A percentile compares a stretch with the other conserved stretches of the same genome.
These are phyloP conservation scores for Cladosporium sp. DNA, from an alignment of 2,329 filamentous ascomycete genomes.

Conservation along the genomic window DNA sequence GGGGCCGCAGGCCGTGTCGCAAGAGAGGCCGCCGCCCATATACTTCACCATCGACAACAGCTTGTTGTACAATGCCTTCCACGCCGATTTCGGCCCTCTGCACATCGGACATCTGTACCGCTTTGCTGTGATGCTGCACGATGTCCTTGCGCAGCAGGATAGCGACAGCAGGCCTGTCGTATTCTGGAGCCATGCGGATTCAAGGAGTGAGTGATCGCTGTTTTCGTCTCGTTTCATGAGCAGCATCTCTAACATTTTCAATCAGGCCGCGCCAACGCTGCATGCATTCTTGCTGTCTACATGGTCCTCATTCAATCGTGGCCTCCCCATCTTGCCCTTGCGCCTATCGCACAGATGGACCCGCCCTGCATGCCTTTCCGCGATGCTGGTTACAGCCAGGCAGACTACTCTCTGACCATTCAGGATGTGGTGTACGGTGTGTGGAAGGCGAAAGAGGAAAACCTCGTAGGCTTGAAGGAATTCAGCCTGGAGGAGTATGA, in stretches of 20 bases:
- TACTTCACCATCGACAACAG: conserved; percentile 87
- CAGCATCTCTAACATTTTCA: conserved; percentile 20
- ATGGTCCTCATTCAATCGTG: conserved; percentile 98
- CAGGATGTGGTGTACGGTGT: conserved; percentile 98
- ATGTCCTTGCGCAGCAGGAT: conserved; percentile 83
- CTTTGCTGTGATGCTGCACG: conserved; percentile 92
- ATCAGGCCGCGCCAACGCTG: conserved; percentile 80
- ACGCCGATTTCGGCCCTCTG: conserved; percentile 94
- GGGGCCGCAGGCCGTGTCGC: conserved; percentile 43
- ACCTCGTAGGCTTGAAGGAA: conserved; percentile 81
- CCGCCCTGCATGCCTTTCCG: conserved; percentile 98
- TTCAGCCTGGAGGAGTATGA: conserved; percentile 98
- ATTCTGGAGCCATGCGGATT: conserved; percentile 91
- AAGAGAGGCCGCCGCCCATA: conserved; percentile 57
- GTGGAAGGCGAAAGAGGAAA: conserved; percentile 97
- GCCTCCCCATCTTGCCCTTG: conserved; percentile 91
- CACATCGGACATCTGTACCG: conserved; percentile 97
- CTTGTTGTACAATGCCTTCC: conserved; percentile 95
- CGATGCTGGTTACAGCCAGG: conserved; percentile 96
- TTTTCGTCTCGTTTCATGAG: background rate
- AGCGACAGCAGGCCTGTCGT: conserved; percentile 88
- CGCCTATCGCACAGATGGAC: conserved; percentile 92
- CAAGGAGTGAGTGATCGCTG: conserved; percentile 61
- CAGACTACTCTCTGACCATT: conserved; percentile 90
- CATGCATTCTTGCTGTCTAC: conserved; percentile 92